Base-by-base conservation (phyloP, 2,329 filamentous ascomycete species). In the Lachnellula occidentalis region DNA sequence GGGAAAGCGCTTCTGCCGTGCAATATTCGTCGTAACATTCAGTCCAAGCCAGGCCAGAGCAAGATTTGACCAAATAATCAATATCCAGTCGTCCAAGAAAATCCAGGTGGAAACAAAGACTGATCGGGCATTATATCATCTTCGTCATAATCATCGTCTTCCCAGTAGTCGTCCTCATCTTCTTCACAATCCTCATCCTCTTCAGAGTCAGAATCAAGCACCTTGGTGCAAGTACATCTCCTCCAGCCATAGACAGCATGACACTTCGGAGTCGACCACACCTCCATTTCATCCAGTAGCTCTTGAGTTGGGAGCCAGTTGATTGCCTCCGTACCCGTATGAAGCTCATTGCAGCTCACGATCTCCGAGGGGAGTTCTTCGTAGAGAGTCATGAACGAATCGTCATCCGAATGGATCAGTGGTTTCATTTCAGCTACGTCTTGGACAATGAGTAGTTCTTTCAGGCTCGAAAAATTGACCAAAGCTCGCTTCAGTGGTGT, bases 171-270 rank as follows among this genome's bases (percentile, higher is more conserved):
- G n/a, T 53, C 51, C 8, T 45, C 37, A 11, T 48, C 37, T 19
- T 50, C 45, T 6, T 53, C 45, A 36, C 31, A 36, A 34, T 50
- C 41, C 21, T 37, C n/a, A 34, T 34, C 55, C 19, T 51, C 50
- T 34, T 47, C 51, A 2, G 24, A 19, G 22, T 51, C 48, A 7
- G 51, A 42, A 27, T 51, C 52, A 8, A 21, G 37, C 21, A 31
- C 31, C 41, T 36, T 52, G 22, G 4, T 51, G 58, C 45, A 48
- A 34, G 45, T 34, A 48, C 60, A 62, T 15, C 50, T 34, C 39
- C 54, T 52, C 58, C 58, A 62, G 7, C 58, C 58, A 31, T 56
- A 62, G 1, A 62, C 52, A 5, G 57, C 37, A 1, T 45, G 46
- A 27, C 49, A 57, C 17, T 42, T 55, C 14, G 50, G 41, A 12